Base-by-base conservation (phyloP, 2,329 filamentous ascomycete genomes). In the Hortaea werneckii region DNA sequence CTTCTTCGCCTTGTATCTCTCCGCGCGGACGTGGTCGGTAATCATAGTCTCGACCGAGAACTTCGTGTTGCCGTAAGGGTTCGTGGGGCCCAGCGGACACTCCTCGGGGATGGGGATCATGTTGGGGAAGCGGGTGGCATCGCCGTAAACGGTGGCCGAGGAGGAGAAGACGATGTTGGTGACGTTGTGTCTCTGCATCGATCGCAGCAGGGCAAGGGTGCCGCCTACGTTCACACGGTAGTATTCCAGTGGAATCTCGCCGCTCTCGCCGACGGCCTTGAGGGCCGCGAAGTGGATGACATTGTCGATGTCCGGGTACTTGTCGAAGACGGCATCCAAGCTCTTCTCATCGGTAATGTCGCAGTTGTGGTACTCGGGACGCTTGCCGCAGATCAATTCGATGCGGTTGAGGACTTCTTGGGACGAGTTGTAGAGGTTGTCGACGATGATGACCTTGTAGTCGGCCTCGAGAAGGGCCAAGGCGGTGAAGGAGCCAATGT, bases 91-190 rank as follows among this genome's bases (percentile, higher is more conserved):
- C 52, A 94, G 87, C 50, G 94, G 92, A 77, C 92, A 98, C 68
- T 86, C 76, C 73, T 98, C 92, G 43, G 92, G 92, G 62, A 98
- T 98, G 54, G 92, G 92, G 55, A 98, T 98, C 92, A 98, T 98
- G 76, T 94, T 84, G 57, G 85, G 82, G 71, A 95, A 87, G 64
- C 88, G 85, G 40, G 92, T 96, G 44, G 90, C 92, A 69, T 98
- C 94, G 64, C 92, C 92, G 68, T 98, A 98, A 56, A 98, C 92
- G 57, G 94, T 98, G 30, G 92, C 92, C 1, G 89, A 95, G 52
- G 88, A 95, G 50, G 90, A 96, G 74, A 98, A 98, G 69, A 98
- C 92, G 61, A 98, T 92, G 75, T 95, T 96, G 70, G 80, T 79
- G 57, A 98, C 89, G 69, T 90, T 83, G 76, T 95, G 80, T 67